Evolutionary conservation across 2,329 filamentous ascomycete species (phyloP).

Genomic region (Colletotrichum siamense): DNA sequence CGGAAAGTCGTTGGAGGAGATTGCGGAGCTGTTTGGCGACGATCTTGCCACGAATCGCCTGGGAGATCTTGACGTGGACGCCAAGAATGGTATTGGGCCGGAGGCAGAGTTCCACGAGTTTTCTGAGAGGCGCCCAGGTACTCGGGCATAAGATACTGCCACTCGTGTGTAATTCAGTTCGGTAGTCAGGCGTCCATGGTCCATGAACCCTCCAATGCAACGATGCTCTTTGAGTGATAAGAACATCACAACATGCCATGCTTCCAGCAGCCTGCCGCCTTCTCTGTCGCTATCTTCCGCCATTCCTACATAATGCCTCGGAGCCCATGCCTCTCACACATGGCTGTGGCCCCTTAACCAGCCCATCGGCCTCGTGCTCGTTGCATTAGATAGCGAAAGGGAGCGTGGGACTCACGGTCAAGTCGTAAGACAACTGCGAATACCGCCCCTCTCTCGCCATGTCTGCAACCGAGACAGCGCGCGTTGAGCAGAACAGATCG

Average conservation of each 20-base stretch:
- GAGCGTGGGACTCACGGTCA: neutral
- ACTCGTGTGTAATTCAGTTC: neutral
- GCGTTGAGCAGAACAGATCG: neutral
- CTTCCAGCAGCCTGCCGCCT: neutral
- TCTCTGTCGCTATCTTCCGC: neutral
- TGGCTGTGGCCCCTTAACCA: neutral
- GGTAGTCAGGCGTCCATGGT: neutral
- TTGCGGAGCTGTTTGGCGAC: constrained; percentile 31
- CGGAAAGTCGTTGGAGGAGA: constrained; percentile 27
- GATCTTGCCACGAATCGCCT: neutral
- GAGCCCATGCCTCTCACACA: neutral
- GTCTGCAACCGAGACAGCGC: neutral
- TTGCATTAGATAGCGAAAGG: neutral
- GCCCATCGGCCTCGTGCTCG: neutral
- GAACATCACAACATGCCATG: neutral
- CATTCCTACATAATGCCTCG: neutral
- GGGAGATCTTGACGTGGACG: constrained; percentile 9
- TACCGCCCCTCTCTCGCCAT: neutral
- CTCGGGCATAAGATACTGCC: neutral
- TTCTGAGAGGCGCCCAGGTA: neutral
- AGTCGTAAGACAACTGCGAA: neutral
- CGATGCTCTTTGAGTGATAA: neutral
- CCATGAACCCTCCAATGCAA: neutral
- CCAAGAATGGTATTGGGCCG: neutral
- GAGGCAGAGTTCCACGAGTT: constrained; percentile 1